Evolutionary conservation across 106 monocot species (phyloP).

Genomic region (Phalaenopsis equestris): DNA sequence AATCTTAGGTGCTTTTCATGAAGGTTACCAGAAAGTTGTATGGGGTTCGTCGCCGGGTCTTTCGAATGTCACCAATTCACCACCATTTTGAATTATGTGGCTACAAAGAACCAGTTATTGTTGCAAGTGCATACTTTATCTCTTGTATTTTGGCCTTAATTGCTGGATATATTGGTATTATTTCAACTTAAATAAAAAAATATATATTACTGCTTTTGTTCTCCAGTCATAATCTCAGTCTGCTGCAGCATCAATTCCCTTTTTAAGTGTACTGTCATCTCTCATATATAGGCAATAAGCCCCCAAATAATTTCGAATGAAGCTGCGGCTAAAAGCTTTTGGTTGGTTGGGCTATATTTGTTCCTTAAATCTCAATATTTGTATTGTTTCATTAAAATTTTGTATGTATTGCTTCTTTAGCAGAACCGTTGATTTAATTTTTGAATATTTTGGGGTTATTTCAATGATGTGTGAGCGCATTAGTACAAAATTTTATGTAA

Average conservation of each 20-base stretch:
- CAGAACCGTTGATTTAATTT: too few relatives aligned
- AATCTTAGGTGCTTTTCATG: conserved; percentile 2
- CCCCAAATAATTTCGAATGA: not conserved
- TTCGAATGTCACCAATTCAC: conserved; percentile 32
- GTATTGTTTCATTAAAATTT: too few relatives aligned
- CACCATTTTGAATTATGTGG: conserved; percentile 36
- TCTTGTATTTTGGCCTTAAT: conserved; percentile 33
- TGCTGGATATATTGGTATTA: conserved; percentile 55
- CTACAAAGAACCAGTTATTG: conserved; percentile 45
- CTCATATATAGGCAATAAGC: not conserved
- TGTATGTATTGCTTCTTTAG: too few relatives aligned
- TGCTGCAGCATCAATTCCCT: not conserved
- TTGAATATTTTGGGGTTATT: too few relatives aligned
- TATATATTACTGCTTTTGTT: not conserved
- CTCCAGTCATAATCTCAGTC: not conserved
- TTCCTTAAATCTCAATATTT: too few relatives aligned
- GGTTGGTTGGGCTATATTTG: not conserved
- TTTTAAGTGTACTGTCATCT: not conserved
- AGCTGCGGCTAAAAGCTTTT: not conserved
- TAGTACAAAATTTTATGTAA: too few relatives aligned
- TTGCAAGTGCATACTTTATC: conserved; percentile 36
- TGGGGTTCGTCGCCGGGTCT: conserved; percentile 15
- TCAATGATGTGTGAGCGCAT: too few relatives aligned
- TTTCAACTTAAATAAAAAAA: conserved; percentile 31
- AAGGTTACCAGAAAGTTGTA: conserved; percentile 10